Evolutionary conservation across 768 basidiomycete genomes (phyloP), one percentile per base, ranked within the genome.

Genomic region (Lanmaoa rubissima): DNA sequence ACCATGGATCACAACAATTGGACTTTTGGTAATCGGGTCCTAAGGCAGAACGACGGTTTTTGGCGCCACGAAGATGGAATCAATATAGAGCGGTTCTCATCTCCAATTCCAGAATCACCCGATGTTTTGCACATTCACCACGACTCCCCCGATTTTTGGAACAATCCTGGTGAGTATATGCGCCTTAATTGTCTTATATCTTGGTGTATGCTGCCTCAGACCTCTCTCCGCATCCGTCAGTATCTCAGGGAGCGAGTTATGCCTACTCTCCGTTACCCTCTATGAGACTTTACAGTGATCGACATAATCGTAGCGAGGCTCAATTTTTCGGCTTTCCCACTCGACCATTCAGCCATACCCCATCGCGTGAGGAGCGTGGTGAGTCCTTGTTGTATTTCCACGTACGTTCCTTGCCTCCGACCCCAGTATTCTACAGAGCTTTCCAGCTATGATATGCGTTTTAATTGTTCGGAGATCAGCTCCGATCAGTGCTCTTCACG

Each of bases 181-280:
- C 65, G 51, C 42, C 19, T 46, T 19, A 13, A 12, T 10, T 47
- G 4, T 31, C 4, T 28, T 32, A 14, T 43, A 34, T 28, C 46
- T 55, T 35, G 3, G 32, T 59, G 38, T 70, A 69, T 45, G 66
- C 70, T 46, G 61, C 61, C n/a, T 71, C 69, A 62, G 72, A 69
- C 11, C 68, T 72, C 11, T 75, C 75, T 28, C 67, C 74, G 7
- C 75, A 73, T 35, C 76, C 74, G 5, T 67, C 70, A 34, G 71
- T 68, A 44, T 72, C 62, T 47, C 62, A 53, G 45, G 50, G 39
- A 26, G 44, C 40, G 35, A 45, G 41, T 48, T 55, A 58, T 50
- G 11, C 47, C 1, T 44, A 47, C 46, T 38, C 54, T 48, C 51
- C 51, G 49, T 50, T 36, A 17, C 50, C 55, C 24, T 53, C 58